phyloP scores from a whole-genome alignment of 2,329 filamentous ascomycete genomes.

The Phialophora macrospora region DNA sequence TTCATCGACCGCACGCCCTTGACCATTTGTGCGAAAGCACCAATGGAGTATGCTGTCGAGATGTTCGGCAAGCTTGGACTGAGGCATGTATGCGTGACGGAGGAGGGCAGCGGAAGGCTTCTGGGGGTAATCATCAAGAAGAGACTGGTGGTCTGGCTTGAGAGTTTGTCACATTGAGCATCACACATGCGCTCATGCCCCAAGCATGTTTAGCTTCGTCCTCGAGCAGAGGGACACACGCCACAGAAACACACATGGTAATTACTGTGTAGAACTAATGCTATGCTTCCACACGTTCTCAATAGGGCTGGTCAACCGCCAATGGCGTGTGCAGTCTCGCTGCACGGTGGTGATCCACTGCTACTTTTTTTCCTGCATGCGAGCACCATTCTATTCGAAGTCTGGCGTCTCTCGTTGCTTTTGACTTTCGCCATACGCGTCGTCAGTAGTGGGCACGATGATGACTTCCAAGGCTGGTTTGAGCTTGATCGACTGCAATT shows the following conservation, averaged over 20 bases:
- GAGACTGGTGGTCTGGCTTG: slow-evolving; percentile 59
- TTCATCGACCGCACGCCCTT: slow-evolving; percentile 62
- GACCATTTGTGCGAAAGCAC: slow-evolving; percentile 56
- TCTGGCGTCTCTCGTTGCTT: background rate
- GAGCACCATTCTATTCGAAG: background rate
- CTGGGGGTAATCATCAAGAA: slow-evolving; percentile 65
- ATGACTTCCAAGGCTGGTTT: slow-evolving; percentile 1
- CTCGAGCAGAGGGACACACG: background rate
- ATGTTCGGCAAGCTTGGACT: slow-evolving; percentile 64
- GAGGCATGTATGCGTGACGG: slow-evolving; percentile 59
- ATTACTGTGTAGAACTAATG: background rate
- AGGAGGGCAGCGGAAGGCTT: slow-evolving; percentile 57
- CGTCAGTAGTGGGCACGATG: background rate
- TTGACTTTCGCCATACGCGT: background rate
- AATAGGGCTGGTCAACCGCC: background rate
- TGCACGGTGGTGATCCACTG: background rate
- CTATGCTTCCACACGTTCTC: background rate
- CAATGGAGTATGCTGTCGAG: slow-evolving; percentile 64
- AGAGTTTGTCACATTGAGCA: slow-evolving; percentile 45
- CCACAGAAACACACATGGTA: background rate
- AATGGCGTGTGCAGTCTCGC: background rate
- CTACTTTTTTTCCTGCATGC: background rate
- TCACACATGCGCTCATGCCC: background rate
- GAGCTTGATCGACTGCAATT: background rate
- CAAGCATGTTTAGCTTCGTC: background rate